Percentiles rank a stretch among this genome's conserved stretches.
These are phyloP conservation scores for Hyaloscypha variabilis DNA, from an alignment of 495 filamentous ascomycete species.

Conservation along the genomic window DNA sequence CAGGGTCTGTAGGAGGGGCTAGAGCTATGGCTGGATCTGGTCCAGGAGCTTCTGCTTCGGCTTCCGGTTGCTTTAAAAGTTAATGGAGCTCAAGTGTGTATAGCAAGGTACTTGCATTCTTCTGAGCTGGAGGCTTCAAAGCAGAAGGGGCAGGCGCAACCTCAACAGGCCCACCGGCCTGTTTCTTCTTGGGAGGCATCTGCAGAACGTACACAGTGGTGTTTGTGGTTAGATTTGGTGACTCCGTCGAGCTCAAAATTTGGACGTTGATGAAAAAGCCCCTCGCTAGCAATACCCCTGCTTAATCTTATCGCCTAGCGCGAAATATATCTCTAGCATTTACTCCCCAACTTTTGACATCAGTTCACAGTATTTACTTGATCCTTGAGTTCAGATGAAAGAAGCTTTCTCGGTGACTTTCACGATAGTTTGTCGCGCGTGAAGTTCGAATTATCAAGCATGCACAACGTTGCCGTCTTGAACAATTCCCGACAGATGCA, in stretches of 20 bases:
- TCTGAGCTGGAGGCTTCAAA: background rate
- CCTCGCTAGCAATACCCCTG: background rate
- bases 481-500: too few species aligned
- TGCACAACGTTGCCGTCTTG: too few species aligned
- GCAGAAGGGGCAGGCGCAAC: slow-evolving; percentile 7
- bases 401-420: too few species aligned
- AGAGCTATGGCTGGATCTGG: too few species aligned
- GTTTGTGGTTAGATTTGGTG: background rate
- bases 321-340: too few species aligned
- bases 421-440: too few species aligned
- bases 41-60: slow-evolving; percentile 1
- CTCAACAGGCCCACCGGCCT: slow-evolving; percentile 26
- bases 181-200: slow-evolving; percentile 33
- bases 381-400: too few species aligned
- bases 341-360: too few species aligned
- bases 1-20: slow-evolving; percentile 9
- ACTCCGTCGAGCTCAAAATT: background rate
- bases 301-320: background rate
- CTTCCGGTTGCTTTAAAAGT: background rate
- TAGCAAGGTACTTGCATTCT: slow-evolving; percentile 1
- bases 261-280: background rate
- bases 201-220: background rate
- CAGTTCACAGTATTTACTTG: too few species aligned
- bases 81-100: background rate
- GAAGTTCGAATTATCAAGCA: too few species aligned